phyloP scores from a whole-genome alignment of 192 early-diverging fungal species.

The Entomortierella beljakovae region DNA sequence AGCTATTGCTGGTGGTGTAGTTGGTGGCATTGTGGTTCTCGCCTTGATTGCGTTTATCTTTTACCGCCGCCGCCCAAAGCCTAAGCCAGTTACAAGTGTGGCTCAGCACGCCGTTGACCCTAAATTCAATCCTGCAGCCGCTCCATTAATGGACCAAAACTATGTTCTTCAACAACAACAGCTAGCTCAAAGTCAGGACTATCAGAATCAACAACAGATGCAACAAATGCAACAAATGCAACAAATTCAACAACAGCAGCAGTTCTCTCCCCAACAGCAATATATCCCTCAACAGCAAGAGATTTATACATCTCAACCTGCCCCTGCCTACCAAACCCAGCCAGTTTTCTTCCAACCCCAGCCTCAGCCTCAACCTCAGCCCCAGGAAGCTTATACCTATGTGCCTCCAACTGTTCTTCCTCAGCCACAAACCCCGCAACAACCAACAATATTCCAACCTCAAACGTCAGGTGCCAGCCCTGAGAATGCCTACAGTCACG shows the following conservation, averaged over 20 bases:
- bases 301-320: constrained; percentile 11
- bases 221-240: background rate
- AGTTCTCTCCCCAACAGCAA: background rate
- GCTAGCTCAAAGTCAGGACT: background rate
- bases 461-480: constrained; percentile 3
- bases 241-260: constrained; percentile 21
- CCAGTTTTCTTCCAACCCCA: constrained; percentile 21
- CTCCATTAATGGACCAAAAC: constrained; percentile 18
- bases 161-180: constrained; percentile 28
- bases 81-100: background rate
- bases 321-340: background rate
- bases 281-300: constrained; percentile 4
- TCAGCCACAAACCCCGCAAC: background rate
- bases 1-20: constrained; percentile 37
- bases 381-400: background rate
- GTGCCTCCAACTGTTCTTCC: background rate
- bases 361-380: background rate
- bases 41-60: constrained; percentile 30
- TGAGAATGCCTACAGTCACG: constrained; percentile 3
- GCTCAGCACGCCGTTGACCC: constrained; percentile 1
- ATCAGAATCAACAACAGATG: constrained; percentile 19
- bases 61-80: constrained; percentile 15
- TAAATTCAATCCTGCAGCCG: background rate
- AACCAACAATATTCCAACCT: constrained; percentile 8
- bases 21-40: constrained; percentile 29